Percentiles rank a stretch among this genome's conserved stretches.
Evolutionary conservation across 331 rosid species (phyloP).

Genomic region (Rhamnella rubrinervis): DNA sequence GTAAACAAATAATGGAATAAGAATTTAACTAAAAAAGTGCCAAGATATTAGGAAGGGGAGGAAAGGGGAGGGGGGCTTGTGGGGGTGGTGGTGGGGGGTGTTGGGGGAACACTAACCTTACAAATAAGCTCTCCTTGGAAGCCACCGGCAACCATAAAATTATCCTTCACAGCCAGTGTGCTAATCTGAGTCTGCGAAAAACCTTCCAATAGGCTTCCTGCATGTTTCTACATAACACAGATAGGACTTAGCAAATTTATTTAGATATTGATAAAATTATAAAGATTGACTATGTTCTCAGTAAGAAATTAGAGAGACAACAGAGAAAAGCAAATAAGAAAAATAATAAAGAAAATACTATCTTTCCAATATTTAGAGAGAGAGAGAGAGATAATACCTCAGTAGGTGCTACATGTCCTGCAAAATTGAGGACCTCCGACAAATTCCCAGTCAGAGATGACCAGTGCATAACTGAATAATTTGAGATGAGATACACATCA

Average conservation of each 20-base stretch:
- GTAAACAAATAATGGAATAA: not conserved
- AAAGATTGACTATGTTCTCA: not conserved
- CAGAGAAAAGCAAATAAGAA: not conserved
- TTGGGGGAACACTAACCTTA: slow-evolving; percentile 45
- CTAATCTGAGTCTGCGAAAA: slow-evolving; percentile 92
- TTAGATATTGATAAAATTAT: not conserved
- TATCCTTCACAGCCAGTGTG: slow-evolving; percentile 85
- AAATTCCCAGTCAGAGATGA: slow-evolving; percentile 77
- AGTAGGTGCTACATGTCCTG: slow-evolving; percentile 86
- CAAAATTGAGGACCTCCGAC: slow-evolving; percentile 84
- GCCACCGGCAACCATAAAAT: slow-evolving; percentile 93
- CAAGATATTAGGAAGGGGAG: not conserved
- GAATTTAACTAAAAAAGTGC: not conserved
- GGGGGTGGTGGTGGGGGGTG: no score
- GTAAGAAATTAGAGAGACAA: not conserved
- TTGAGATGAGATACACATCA: slow-evolving; percentile 85
- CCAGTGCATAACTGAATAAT: slow-evolving; percentile 92
- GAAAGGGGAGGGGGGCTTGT: no score
- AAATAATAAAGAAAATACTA: not conserved
- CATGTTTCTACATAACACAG: slow-evolving; percentile 46
- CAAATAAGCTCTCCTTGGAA: slow-evolving; percentile 98
- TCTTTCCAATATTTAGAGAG: not conserved
- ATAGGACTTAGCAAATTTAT: slow-evolving; percentile 10
- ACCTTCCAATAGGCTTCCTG: slow-evolving; percentile 89
- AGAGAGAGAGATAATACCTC: slow-evolving; percentile 58